phyloP scores from a whole-genome alignment of 768 basidiomycete genomes.

The Paxillus ammoniavirescens region DNA sequence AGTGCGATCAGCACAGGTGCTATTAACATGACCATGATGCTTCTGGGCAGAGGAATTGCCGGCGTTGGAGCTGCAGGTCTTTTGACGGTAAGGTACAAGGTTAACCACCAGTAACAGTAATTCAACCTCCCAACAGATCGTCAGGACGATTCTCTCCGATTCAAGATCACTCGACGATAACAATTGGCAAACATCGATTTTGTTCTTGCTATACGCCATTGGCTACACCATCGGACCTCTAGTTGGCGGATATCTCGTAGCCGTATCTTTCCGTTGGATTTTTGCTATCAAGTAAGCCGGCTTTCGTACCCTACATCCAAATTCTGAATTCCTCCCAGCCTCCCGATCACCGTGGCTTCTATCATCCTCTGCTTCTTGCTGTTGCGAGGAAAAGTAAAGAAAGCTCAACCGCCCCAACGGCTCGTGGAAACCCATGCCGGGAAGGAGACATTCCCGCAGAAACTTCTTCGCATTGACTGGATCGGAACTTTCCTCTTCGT shows the following conservation, averaged over 20 bases:
- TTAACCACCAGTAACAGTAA: not conserved
- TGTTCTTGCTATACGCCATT: conserved; percentile 39
- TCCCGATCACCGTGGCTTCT: conserved; percentile 32
- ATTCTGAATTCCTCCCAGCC: conserved; percentile 20
- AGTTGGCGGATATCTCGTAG: conserved; percentile 38
- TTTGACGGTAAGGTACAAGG: not conserved
- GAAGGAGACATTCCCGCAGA: conserved; percentile 19
- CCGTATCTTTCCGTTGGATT: conserved; percentile 41
- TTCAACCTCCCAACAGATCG: conserved; percentile 24
- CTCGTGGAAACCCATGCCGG: not conserved
- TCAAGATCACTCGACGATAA: conserved; percentile 37
- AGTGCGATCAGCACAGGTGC: too few species aligned
- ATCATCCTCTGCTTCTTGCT: conserved; percentile 35
- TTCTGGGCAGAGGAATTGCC: too few species aligned
- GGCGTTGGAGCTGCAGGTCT: not conserved
- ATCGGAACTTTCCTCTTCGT: conserved; percentile 38
- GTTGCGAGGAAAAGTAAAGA: conserved; percentile 33
- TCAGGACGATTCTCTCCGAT: conserved; percentile 40
- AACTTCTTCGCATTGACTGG: conserved; percentile 39
- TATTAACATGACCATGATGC: too few species aligned
- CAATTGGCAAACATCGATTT: conserved; percentile 36
- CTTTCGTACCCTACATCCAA: not conserved
- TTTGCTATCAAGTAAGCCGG: conserved; percentile 43
- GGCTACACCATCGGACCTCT: conserved; percentile 39
- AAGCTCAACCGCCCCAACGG: conserved; percentile 14